Percentiles rank a stretch among this genome's conserved stretches.
phyloP scores from a whole-genome alignment of 73 alveolate species.

The Tetrahymena thermophila region DNA sequence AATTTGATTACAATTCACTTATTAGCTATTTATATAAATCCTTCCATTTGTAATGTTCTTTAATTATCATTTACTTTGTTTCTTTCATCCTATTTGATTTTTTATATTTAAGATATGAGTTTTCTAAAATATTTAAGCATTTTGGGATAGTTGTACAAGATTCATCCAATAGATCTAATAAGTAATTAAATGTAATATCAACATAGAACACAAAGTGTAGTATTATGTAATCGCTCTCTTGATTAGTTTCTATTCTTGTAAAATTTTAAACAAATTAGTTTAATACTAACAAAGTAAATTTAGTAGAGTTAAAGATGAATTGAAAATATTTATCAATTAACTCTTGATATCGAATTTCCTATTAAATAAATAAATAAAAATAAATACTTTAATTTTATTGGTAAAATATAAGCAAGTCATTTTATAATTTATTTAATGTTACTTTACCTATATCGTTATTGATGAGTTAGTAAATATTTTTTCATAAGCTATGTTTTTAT shows the following conservation, averaged over 20 bases:
- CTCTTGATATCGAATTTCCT: background rate
- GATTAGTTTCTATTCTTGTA: background rate
- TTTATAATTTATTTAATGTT: no score
- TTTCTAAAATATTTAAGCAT: background rate
- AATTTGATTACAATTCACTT: background rate
- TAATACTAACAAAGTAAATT: background rate
- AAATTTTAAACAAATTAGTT: background rate
- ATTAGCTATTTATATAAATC: background rate
- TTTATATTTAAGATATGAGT: background rate
- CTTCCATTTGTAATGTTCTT: background rate
- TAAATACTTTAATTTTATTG: background rate
- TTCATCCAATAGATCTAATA: background rate
- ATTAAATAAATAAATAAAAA: background rate
- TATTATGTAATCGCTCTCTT: background rate
- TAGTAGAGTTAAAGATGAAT: background rate
- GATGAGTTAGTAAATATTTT: background rate
- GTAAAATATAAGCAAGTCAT: no score
- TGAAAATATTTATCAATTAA: background rate
- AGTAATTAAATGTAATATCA: background rate
- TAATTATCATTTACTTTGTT: background rate
- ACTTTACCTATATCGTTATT: background rate
- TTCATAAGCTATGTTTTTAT: background rate
- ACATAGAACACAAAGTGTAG: background rate
- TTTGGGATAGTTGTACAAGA: background rate
- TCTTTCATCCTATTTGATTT: background rate